A percentile compares a stretch with the other conserved stretches of the same genome.
These are phyloP conservation scores for Lablab purpureus DNA, from an alignment of 306 rosid species.

Conservation along the genomic window DNA sequence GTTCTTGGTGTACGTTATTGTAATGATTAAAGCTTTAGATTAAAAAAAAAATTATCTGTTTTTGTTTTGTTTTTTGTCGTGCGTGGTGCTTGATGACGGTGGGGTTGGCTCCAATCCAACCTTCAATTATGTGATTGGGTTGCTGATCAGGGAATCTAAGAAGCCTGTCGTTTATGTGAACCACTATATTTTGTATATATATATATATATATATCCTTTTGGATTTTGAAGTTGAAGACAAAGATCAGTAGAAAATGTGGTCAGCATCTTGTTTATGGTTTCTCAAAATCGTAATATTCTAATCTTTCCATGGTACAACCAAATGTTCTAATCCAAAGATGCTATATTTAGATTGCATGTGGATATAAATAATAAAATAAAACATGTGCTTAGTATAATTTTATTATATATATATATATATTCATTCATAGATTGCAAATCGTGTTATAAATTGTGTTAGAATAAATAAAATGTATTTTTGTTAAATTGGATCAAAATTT, in stretches of 20 bases:
- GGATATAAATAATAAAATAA: background rate
- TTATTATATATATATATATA: background rate
- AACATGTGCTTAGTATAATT: background rate
- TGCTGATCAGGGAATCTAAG: constrained; percentile 17
- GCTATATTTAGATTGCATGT: background rate
- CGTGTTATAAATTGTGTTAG: background rate
- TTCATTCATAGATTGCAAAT: background rate
- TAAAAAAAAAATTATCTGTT: background rate
- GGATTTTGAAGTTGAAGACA: background rate
- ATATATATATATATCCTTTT: background rate
- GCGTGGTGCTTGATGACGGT: background rate
- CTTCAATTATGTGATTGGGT: constrained; percentile 28
- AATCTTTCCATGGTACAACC: background rate
- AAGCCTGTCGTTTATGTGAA: background rate
- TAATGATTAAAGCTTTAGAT: background rate
- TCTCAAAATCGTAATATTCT: background rate
- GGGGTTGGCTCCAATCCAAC: background rate
- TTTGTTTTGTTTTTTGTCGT: background rate
- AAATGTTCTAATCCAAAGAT: no score
- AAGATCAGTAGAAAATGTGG: background rate
- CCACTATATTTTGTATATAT: background rate
- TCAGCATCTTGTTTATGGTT: background rate
- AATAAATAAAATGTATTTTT: background rate
- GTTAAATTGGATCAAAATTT: no score
- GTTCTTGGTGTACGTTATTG: background rate